A percentile compares a stretch with the other conserved stretches of the same genome.
These are phyloP conservation scores for Hippophae rhamnoides DNA, from an alignment of 306 rosid species.

Conservation along the genomic window DNA sequence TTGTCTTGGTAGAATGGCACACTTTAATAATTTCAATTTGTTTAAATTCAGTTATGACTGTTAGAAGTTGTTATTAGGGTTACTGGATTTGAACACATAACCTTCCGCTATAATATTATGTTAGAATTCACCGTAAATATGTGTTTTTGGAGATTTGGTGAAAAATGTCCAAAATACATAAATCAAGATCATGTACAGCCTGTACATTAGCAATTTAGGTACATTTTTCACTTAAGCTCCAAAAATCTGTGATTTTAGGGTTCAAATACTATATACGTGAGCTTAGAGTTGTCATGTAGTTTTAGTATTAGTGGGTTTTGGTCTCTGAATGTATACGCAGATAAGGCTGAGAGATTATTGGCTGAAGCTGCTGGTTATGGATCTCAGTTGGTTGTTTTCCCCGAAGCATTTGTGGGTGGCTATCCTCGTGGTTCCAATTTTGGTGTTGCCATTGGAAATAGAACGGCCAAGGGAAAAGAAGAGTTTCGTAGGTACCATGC, in stretches of 20 bases:
- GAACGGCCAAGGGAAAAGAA: constrained; percentile 69
- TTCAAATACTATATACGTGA: no score
- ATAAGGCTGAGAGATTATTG: constrained; percentile 85
- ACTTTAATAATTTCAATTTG: no score
- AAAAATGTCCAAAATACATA: no score
- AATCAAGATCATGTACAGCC: no score
- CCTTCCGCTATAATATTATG: no score
- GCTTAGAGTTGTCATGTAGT: no score
- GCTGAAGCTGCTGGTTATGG: constrained; percentile 83
- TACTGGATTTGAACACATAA: no score
- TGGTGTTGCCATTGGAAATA: constrained; percentile 56
- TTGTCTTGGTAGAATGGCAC: not conserved
- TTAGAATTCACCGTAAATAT: no score
- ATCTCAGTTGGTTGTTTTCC: constrained; percentile 82
- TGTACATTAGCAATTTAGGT: not conserved
- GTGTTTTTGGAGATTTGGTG: no score
- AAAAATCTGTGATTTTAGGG: no score
- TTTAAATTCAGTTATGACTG: no score
- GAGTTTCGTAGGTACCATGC: constrained; percentile 78
- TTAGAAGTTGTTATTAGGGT: no score
- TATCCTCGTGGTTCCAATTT: constrained; percentile 83
- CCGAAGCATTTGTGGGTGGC: constrained; percentile 93
- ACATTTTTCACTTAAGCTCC: not conserved
- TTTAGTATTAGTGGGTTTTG: not conserved
- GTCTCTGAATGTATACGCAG: constrained; percentile 24